A percentile compares a stretch with the other conserved stretches of the same genome.
Evolutionary conservation across 345 rosid species (phyloP).

Genomic region (Populus deltoides): DNA sequence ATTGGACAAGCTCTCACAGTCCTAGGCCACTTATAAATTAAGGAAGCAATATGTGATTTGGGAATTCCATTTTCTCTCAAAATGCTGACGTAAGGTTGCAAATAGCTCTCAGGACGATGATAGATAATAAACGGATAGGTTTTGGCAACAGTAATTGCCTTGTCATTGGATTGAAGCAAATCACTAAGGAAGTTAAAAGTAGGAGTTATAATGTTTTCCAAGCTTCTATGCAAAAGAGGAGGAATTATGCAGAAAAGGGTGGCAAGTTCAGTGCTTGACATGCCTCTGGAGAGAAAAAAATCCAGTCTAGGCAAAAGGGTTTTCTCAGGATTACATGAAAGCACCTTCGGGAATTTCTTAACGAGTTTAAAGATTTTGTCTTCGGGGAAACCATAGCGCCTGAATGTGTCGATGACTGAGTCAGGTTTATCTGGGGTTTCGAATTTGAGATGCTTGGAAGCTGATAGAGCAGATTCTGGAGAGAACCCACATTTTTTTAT

Average conservation of each 20-base stretch:
- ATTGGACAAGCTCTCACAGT: background rate
- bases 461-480: constrained; percentile 6
- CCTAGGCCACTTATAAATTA: background rate
- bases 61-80: constrained; percentile 24
- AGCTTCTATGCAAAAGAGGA: constrained; percentile 1
- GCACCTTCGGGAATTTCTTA: background rate
- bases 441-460: background rate
- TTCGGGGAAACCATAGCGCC: background rate
- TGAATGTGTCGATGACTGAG: background rate
- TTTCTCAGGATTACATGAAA: background rate
- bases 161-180: constrained; percentile 16
- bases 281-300: background rate
- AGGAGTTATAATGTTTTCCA: background rate
- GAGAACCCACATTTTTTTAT: constrained; percentile 10
- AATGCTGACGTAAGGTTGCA: background rate
- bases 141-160: constrained; percentile 7
- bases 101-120: background rate
- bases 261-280: background rate
- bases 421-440: constrained; percentile 5
- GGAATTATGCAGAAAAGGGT: background rate
- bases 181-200: constrained; percentile 7
- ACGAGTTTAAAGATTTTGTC: constrained; percentile 4
- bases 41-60: background rate
- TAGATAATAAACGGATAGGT: constrained; percentile 15
- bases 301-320: constrained; percentile 3